Base-by-base conservation (phyloP, 2,329 filamentous ascomycete species). In the Helotiales sp. region DNA sequence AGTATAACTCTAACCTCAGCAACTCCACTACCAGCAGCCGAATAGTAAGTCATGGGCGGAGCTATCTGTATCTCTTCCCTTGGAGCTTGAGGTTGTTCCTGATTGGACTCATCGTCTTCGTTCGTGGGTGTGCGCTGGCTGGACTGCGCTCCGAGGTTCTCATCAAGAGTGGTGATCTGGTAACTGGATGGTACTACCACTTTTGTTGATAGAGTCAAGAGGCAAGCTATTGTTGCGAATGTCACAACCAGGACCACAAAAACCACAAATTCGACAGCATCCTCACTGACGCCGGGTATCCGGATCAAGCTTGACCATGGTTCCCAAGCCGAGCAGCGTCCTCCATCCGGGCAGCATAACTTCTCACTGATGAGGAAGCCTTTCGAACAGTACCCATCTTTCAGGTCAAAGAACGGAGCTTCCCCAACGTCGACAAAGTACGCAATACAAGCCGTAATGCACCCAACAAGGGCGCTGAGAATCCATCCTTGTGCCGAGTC, bases 1-100 rank as follows among this genome's bases (percentile, higher is more conserved):
- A 98, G 83, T 58, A 98, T 98, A 59, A 98, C 95, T 63, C 95
- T 93, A 55, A 98, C 93, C 76, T 99, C 95, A 6, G 95, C 95
- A 12, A 99, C 95, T 67, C 95, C 95, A 74, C 92, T 96, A 49
- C 95, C 95, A 40, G 93, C 93, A 58, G 93, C 95, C 7, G 95
- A 93, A 73, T 97, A 99, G 74, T 96, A 99, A 5, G 93, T 83
- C 88, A 96, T 96, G 1, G 91, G 89, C 2, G 88, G 82, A 0
- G 78, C 73, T 1, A 63, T 48, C 10, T 69, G 56, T 5, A 59
- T 40, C 40, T 64, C 56, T n/a, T 53, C 34, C 34, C 48, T 57
- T 34, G 58, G 50, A 25, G 19, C 40, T 27, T 44, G 40, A 25
- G 19, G 22, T 27, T 44, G 40, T 72, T 71, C 52, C 69, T 75